Evolutionary conservation across 73 alveolate species (phyloP), one percentile per base, ranked within the genome.

Genomic region (Symbiodinium natans): DNA sequence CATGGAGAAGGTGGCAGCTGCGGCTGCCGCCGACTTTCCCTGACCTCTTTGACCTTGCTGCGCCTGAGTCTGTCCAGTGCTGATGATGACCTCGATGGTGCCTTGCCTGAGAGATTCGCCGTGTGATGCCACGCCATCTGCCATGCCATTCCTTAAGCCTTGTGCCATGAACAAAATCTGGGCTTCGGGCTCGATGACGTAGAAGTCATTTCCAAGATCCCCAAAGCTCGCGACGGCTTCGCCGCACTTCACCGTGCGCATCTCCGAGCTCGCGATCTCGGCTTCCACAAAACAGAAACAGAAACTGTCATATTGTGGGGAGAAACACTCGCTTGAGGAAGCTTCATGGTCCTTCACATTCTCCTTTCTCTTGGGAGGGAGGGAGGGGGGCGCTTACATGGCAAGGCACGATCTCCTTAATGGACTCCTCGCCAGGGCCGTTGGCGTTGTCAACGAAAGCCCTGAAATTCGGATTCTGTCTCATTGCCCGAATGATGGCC

Each of bases 71-170:
- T 9, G 13, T 5, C 77, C 96, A 29, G 33, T 71, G 74, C 48
- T 90, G 96, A 90, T 90, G 54, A 90, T 84, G 74, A 90, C 96
- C 52, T 90, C 96, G 48, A 90, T 90, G 88, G 39, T 90, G 34
- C 96, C 96, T 17, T 54, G 10, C 96, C 96, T 90, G 54, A 23
- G n/a, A 38, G 29, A 13, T 19, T 52, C 10, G 27, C 71, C 19
- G 19, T n/a, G n/a, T n/a, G n/a, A n/a, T n/a, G n/a, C n/a, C n/a
- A n/a, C n/a, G n/a, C n/a, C n/a, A n/a, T n/a, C n/a, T n/a, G n/a
- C n/a, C n/a, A n/a, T n/a, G n/a, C 19, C 19, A 10, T 52, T 52
- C 71, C 71, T 19, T 13, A 19, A 52, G 71, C 71, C 27, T 13
- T 19, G 10, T 52, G 27, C 71, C 71, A 52, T 19, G 10, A 19